These are phyloP conservation scores for Tuctoria greenei DNA, from an alignment of 176 grass and related monocot genomes.

Conservation along the genomic window DNA sequence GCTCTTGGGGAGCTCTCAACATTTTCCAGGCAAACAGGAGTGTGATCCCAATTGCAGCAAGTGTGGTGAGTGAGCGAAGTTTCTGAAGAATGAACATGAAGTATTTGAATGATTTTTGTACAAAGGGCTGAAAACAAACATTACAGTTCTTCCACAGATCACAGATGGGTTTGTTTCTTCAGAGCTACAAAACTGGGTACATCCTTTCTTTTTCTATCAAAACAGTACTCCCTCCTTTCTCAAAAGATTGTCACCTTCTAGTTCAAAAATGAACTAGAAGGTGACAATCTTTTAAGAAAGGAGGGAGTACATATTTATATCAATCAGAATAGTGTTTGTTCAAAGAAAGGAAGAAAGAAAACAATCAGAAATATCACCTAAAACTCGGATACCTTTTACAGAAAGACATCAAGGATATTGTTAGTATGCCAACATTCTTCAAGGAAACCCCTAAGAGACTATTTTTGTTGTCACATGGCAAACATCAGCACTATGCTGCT, in stretches of 20 bases:
- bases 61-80: slow-evolving; percentile 77
- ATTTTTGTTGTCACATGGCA: not conserved
- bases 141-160: not conserved
- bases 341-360: too few species aligned
- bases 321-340: not conserved
- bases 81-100: slow-evolving; percentile 64
- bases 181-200: not conserved
- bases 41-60: slow-evolving; percentile 85
- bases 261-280: too few species aligned
- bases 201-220: slow-evolving; percentile 16
- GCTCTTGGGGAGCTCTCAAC: slow-evolving; percentile 76
- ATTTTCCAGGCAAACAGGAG: slow-evolving; percentile 86
- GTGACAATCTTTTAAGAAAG: too few species aligned
- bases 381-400: not conserved
- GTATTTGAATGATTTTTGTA: slow-evolving; percentile 24
- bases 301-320: not conserved
- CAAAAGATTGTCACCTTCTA: too few species aligned
- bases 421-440: not conserved
- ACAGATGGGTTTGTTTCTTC: not conserved
- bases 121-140: slow-evolving; percentile 4
- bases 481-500: not conserved
- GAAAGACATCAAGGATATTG: not conserved
- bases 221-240: too few species aligned
- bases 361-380: not conserved
- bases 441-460: not conserved